Conservation (phyloP, 768 basidiomycete genomes). For the Chlorophyllum brunneum region DNA sequence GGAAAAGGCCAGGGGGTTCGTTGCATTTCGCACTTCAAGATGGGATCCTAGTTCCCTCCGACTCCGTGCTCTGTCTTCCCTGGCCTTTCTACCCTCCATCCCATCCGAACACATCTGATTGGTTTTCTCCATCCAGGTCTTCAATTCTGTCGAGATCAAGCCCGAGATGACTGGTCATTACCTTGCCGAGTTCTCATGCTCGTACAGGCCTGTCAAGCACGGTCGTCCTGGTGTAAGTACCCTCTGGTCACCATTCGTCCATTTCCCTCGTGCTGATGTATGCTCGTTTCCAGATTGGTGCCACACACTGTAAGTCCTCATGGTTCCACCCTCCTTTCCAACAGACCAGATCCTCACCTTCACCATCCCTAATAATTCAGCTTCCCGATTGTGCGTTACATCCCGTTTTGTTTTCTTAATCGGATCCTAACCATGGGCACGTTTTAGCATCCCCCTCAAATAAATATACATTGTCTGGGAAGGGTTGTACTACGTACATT, state of each 20-base stretch:
- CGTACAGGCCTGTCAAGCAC: conserved; percentile 99
- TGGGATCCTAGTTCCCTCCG: not conserved
- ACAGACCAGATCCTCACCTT: conserved; percentile 12
- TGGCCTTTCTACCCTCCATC: not conserved
- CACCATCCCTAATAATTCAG: conserved; percentile 28
- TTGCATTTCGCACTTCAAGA: conserved; percentile 5
- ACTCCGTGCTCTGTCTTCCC: not conserved
- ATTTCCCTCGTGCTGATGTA: not conserved
- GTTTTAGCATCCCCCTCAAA: conserved; percentile 87
- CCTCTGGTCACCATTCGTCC: not conserved
- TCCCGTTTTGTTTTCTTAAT: not conserved
- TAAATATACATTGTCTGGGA: conserved; percentile 37
- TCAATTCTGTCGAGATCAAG: conserved; percentile 98
- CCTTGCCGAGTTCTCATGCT: conserved; percentile 95
- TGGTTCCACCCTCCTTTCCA: not conserved
- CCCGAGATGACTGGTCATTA: conserved; percentile 99
- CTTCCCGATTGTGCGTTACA: conserved; percentile 70
- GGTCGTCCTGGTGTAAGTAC: conserved; percentile 94
- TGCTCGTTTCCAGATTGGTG: conserved; percentile 65
- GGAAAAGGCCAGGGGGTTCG: not conserved
- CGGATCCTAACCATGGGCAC: conserved; percentile 15
- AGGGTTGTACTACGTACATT: conserved; percentile 6
- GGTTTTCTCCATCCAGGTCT: conserved; percentile 46
- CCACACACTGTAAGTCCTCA: conserved; percentile 72
- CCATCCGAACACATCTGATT: not conserved